phyloP scores from a whole-genome alignment of 805 yeast genomes.

The Zygotorulaspora florentina region DNA sequence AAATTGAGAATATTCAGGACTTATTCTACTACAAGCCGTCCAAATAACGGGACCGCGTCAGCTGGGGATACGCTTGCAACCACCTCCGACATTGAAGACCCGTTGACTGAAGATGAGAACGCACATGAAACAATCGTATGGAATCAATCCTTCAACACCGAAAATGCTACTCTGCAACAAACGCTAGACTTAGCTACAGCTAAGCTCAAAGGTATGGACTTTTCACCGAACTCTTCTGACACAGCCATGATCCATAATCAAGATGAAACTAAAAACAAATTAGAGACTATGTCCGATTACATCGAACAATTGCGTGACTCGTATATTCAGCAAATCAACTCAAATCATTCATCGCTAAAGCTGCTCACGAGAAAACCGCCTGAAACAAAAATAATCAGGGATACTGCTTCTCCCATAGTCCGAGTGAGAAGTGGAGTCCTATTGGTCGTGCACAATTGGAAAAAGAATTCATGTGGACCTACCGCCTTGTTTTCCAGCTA shows the following conservation, averaged over 20 bases:
- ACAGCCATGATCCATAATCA: background rate
- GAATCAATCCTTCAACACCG: slow-evolving; percentile 5
- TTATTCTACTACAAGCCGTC: slow-evolving; percentile 9
- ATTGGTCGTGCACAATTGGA: slow-evolving; percentile 31
- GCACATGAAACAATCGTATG: slow-evolving; percentile 6
- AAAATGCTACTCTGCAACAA: slow-evolving; percentile 4
- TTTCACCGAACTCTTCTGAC: background rate
- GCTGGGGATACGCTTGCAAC: slow-evolving; percentile 8
- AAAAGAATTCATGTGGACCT: slow-evolving; percentile 31
- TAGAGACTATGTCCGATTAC: slow-evolving; percentile 22
- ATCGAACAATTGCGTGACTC: slow-evolving; percentile 25
- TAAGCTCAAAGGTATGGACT: slow-evolving; percentile 8
- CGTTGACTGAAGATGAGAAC: slow-evolving; percentile 11
- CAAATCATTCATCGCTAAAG: slow-evolving; percentile 26
- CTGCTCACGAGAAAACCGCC: slow-evolving; percentile 26
- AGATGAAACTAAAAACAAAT: background rate
- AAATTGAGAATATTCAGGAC: slow-evolving; percentile 25
- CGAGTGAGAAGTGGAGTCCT: slow-evolving; percentile 25
- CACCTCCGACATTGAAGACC: slow-evolving; percentile 9
- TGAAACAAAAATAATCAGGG: slow-evolving; percentile 25
- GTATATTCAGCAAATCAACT: slow-evolving; percentile 23
- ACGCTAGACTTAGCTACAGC: slow-evolving; percentile 4
- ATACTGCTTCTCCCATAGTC: slow-evolving; percentile 26
- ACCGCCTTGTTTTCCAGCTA: slow-evolving; percentile 30
- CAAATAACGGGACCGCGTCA: slow-evolving; percentile 10